Evolutionary conservation across 1,139 yeast genomes (phyloP).

Genomic region (Schwanniomyces etchellsii): DNA sequence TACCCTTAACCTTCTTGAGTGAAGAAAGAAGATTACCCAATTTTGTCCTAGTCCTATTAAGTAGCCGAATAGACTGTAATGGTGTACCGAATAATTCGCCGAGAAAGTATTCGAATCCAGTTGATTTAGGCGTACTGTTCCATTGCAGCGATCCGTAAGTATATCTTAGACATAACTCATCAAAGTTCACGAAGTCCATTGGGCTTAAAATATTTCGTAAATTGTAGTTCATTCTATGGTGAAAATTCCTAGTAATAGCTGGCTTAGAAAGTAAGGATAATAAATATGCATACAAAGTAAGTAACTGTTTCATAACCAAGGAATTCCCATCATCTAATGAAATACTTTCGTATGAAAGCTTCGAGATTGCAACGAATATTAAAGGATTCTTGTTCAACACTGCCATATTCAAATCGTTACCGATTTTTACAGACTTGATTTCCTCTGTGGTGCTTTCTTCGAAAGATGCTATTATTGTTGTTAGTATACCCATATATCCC

Average conservation of each 20-base stretch:
- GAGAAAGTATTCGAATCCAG: conserved; percentile 19
- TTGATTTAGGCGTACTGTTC: conserved; percentile 1
- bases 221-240: conserved; percentile 75
- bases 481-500: conserved; percentile 71
- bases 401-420: conserved; percentile 45
- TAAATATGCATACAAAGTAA: conserved; percentile 72
- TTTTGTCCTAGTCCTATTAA: conserved; percentile 29
- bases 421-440: conserved; percentile 20
- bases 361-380: conserved; percentile 68
- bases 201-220: conserved; percentile 71
- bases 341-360: conserved; percentile 28
- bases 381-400: conserved; percentile 66
- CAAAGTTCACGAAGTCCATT: conserved; percentile 59
- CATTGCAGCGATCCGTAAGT: conserved; percentile 23
- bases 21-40: conserved; percentile 23
- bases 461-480: conserved; percentile 61
- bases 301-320: conserved; percentile 55
- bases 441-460: conserved; percentile 36
- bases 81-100: conserved; percentile 23
- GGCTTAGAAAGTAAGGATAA: conserved; percentile 75
- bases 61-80: conserved; percentile 25
- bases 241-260: conserved; percentile 63
- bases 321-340: conserved; percentile 23
- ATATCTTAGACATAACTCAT: conserved; percentile 54
- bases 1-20: conserved; percentile 16